A percentile compares a stretch with the other conserved stretches of the same genome.
Evolutionary conservation across 495 filamentous ascomycete genomes (phyloP).

Genomic region (Penicillium pulvis): DNA sequence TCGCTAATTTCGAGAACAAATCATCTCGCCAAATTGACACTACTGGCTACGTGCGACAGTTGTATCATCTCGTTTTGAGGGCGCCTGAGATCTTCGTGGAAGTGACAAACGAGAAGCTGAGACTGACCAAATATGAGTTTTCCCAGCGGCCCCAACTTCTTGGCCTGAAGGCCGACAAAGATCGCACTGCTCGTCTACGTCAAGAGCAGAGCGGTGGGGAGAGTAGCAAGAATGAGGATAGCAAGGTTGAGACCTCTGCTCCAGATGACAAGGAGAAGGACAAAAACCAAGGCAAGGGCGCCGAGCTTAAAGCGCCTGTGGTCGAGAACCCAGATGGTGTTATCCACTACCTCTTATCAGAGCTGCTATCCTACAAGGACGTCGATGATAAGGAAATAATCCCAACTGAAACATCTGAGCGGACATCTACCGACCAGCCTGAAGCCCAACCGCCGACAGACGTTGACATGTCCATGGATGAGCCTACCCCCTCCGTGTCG

Average conservation of each 20-base stretch:
- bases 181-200: conserved; percentile 31
- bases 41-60: conserved; percentile 68
- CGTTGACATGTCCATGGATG: conserved; percentile 51
- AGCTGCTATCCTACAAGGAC: conserved; percentile 88
- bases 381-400: conserved; percentile 76
- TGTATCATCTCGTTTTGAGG: conserved; percentile 82
- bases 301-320: conserved; percentile 77
- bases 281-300: conserved; percentile 62
- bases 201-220: conserved; percentile 28
- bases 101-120: conserved; percentile 83
- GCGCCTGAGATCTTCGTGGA: conserved; percentile 87
- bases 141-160: conserved; percentile 61
- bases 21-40: conserved; percentile 67
- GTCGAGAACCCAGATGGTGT: conserved; percentile 95
- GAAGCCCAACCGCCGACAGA: conserved; percentile 51
- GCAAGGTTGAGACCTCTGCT: conserved; percentile 30
- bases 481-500: conserved; percentile 41
- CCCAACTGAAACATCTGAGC: conserved; percentile 52
- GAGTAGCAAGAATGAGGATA: conserved; percentile 32
- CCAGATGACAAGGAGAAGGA: conserved; percentile 59
- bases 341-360: conserved; percentile 91
- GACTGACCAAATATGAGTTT: conserved; percentile 62
- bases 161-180: conserved; percentile 55
- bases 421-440: conserved; percentile 29
- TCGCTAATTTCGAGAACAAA: conserved; percentile 67